A percentile compares a stretch with the other conserved stretches of the same genome.
Evolutionary conservation across 768 basidiomycete genomes (phyloP).

Genomic region (Phylloporus rhodoxanthus): DNA sequence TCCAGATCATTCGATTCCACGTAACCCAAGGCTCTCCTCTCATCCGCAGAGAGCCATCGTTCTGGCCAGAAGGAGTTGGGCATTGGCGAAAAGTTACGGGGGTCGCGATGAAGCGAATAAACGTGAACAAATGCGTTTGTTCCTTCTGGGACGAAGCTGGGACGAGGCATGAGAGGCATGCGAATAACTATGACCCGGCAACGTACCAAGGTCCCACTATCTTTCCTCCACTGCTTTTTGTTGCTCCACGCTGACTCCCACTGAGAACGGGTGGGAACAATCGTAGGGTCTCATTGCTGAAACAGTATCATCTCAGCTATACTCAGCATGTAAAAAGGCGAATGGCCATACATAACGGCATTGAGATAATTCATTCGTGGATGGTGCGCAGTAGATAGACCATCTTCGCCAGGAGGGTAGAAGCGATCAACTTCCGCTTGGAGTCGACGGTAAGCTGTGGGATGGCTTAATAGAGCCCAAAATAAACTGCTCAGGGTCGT

Average conservation of each 20-base stretch:
- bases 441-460: constrained; percentile 29
- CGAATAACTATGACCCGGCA: background rate
- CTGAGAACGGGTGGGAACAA: constrained; percentile 46
- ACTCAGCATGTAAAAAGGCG: constrained; percentile 1
- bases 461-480: constrained; percentile 32
- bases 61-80: constrained; percentile 43
- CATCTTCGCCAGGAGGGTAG: constrained; percentile 34
- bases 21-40: constrained; percentile 22
- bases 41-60: constrained; percentile 35
- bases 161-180: constrained; percentile 8
- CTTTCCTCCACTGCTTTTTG: constrained; percentile 33
- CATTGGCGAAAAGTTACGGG: constrained; percentile 41
- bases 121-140: constrained; percentile 40
- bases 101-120: constrained; percentile 42
- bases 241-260: constrained; percentile 40
- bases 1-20: constrained; percentile 20
- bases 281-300: constrained; percentile 47
- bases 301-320: constrained; percentile 10
- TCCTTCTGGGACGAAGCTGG: constrained; percentile 41
- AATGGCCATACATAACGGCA: constrained; percentile 29
- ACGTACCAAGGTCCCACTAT: constrained; percentile 38
- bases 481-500: constrained; percentile 34
- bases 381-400: constrained; percentile 25
- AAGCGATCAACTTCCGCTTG: constrained; percentile 37
- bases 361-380: constrained; percentile 29